A percentile compares a stretch with the other conserved stretches of the same genome.
These are phyloP conservation scores for Bacidia gigantensis DNA, from an alignment of 495 filamentous ascomycete genomes.

Conservation along the genomic window DNA sequence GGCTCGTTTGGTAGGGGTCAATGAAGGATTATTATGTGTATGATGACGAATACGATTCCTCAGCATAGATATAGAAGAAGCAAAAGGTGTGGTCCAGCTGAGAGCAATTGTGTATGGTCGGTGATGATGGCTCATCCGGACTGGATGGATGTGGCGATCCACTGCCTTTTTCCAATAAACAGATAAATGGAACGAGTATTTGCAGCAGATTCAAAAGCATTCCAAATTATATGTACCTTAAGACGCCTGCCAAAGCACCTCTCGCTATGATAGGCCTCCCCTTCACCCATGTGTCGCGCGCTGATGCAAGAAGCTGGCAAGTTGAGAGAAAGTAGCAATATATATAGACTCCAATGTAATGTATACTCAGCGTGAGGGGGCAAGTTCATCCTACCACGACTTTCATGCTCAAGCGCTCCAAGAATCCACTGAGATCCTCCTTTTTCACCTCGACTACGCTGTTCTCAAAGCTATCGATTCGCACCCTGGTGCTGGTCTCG, in stretches of 20 bases:
- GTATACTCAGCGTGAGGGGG: neutral
- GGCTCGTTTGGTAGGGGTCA: too few relatives aligned
- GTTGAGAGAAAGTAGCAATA: neutral
- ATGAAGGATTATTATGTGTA: too few relatives aligned
- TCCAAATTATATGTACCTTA: too few relatives aligned
- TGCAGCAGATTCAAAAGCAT: too few relatives aligned
- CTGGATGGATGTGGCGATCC: too few relatives aligned
- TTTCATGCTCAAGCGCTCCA: conserved; percentile 85
- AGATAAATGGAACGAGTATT: too few relatives aligned
- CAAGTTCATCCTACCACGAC: conserved; percentile 60
- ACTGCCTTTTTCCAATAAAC: too few relatives aligned
- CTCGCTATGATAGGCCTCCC: neutral
- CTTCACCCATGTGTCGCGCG: neutral
- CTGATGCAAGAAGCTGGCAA: neutral
- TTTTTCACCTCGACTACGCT: conserved; percentile 94
- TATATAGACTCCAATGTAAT: neutral
- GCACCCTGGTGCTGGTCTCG: conserved; percentile 77
- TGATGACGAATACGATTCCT: too few relatives aligned
- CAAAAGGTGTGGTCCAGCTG: too few relatives aligned
- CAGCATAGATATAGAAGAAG: too few relatives aligned
- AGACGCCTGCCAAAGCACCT: neutral
- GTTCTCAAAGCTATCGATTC: conserved; percentile 94
- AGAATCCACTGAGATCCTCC: conserved; percentile 82
- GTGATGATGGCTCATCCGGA: too few relatives aligned
- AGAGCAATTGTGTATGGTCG: too few relatives aligned